phyloP scores from a whole-genome alignment of 2,329 filamentous ascomycete genomes.

The Fusarium nurragi region DNA sequence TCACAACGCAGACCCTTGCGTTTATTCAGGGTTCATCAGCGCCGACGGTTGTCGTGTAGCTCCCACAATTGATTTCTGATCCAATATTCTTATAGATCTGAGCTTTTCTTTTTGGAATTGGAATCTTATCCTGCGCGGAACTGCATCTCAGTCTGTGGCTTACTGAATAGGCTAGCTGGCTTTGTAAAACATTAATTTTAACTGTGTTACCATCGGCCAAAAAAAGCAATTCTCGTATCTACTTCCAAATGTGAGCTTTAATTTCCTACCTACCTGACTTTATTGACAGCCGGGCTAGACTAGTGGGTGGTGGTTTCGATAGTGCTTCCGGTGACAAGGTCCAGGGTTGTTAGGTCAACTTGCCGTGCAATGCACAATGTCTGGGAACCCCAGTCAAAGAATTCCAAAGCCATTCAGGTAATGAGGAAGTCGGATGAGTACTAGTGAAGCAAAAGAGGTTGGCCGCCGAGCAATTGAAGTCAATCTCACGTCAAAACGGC shows the following conservation, averaged over 20 bases:
- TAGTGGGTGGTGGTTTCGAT: constrained; percentile 1
- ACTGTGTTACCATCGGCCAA: neutral
- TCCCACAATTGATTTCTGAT: neutral
- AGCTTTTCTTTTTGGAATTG: too few species aligned
- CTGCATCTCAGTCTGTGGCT: neutral
- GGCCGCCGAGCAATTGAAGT: neutral
- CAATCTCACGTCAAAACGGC: neutral
- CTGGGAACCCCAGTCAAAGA: neutral
- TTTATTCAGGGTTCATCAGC: neutral
- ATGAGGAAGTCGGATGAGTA: neutral
- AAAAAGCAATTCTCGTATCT: neutral
- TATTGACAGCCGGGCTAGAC: neutral
- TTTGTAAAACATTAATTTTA: neutral
- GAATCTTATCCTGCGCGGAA: too few species aligned
- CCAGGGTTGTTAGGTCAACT: neutral
- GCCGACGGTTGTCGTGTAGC: neutral
- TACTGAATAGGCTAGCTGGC: neutral
- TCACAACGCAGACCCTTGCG: neutral
- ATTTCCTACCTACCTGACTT: neutral
- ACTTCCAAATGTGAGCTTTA: neutral
- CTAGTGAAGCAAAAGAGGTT: neutral
- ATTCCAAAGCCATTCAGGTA: neutral
- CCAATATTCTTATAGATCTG: too few species aligned
- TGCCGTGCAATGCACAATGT: neutral
- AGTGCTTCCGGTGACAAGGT: neutral